These are phyloP conservation scores for Backusella westeae DNA, from an alignment of 192 early-diverging fungal species.

Conservation along the genomic window DNA sequence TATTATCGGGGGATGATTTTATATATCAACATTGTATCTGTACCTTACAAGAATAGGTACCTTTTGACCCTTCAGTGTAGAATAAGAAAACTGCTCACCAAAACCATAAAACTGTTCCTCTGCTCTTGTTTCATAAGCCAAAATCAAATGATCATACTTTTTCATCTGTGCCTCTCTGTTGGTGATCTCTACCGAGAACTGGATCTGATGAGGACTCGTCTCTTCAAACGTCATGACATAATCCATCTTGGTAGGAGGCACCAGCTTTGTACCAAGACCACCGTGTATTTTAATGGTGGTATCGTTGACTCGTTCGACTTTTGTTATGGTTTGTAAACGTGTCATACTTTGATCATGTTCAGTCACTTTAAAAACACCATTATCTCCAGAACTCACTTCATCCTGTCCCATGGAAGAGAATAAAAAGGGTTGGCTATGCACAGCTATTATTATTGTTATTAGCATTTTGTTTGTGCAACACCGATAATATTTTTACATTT, in stretches of 20 bases:
- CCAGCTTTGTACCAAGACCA: constrained; percentile 19
- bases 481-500: constrained; percentile 13
- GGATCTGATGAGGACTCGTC: constrained; percentile 16
- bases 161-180: constrained; percentile 1
- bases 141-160: constrained; percentile 14
- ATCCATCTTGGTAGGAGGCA: constrained; percentile 25
- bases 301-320: constrained; percentile 14
- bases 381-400: constrained; percentile 22
- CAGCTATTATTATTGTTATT: constrained; percentile 4
- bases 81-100: constrained; percentile 35
- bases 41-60: constrained; percentile 34
- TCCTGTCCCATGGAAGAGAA: constrained; percentile 32
- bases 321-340: constrained; percentile 31
- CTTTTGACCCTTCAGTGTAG: constrained; percentile 35
- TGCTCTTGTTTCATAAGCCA: constrained; percentile 16
- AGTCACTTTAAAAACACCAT: constrained; percentile 29
- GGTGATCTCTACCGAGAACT: constrained; percentile 10
- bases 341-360: constrained; percentile 34
- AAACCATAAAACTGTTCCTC: constrained; percentile 44
- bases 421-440: constrained; percentile 33
- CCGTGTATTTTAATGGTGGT: constrained; percentile 11
- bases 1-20: too few relatives aligned
- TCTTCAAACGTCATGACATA: constrained; percentile 27
- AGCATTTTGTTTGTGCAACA: neutral
- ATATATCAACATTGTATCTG: too few relatives aligned